Evolutionary conservation across 441 rosid species (phyloP).

Genomic region (Populus tomentosa): DNA sequence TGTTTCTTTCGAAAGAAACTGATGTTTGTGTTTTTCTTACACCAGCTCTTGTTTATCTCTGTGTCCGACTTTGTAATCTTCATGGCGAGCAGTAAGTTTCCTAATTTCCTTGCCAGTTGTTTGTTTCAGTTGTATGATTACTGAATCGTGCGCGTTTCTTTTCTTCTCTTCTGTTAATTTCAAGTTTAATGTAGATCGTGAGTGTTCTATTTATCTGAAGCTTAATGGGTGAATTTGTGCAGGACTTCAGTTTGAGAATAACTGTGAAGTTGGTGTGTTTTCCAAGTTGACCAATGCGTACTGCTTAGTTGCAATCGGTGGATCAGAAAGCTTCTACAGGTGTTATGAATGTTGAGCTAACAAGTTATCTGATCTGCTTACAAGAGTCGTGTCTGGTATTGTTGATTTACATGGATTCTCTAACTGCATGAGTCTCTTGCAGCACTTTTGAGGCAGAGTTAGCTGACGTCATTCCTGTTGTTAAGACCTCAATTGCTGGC

Average conservation of each 20-base stretch:
- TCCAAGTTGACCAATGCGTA: slow-evolving; percentile 86
- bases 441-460: slow-evolving; percentile 71
- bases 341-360: slow-evolving; percentile 10
- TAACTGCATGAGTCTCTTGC: slow-evolving; percentile 5
- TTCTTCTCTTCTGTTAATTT: background rate
- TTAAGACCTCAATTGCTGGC: slow-evolving; percentile 75
- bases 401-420: background rate
- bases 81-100: slow-evolving; percentile 40
- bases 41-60: background rate
- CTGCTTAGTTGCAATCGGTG: slow-evolving; percentile 86
- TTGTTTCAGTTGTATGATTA: background rate
- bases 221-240: slow-evolving; percentile 5
- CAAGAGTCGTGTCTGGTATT: background rate
- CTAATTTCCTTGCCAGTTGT: background rate
- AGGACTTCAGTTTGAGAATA: slow-evolving; percentile 89
- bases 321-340: slow-evolving; percentile 85
- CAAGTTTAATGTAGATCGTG: background rate
- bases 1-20: background rate
- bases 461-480: slow-evolving; percentile 71
- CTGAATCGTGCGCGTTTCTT: background rate
- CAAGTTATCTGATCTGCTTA: background rate
- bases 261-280: slow-evolving; percentile 79
- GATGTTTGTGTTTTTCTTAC: background rate
- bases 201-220: background rate
- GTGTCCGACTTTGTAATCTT: background rate